Evolutionary conservation across 2,329 filamentous ascomycete genomes (phyloP), one percentile per base, ranked within the genome.

Genomic region (Sarocladium strictum): DNA sequence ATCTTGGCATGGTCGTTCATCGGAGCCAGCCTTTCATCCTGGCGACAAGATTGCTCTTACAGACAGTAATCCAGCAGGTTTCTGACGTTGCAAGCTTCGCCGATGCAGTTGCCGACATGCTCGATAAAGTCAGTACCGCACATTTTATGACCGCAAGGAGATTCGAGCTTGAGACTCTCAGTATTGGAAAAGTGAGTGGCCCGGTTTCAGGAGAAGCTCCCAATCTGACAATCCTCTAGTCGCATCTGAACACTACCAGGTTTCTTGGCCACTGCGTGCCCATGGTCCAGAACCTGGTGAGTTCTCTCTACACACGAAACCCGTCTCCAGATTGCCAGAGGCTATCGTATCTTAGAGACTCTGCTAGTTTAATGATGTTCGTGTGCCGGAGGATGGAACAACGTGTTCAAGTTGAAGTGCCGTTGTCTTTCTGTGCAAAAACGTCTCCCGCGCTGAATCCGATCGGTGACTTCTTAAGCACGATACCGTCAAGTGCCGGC

Each of bases 111-210:
- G 57, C 63, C 29, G 61, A 61, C 3, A 63, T 80, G 4, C 58
- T 66, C 23, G 64, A 67, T 37, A 68, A 65, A 14, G 63, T 76
- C 51, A 62, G 27, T 63, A 60, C n/a, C 71, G 70, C 9, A 24
- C 26, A 27, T 63, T 61, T 76, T 19, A 62, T 59, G 14, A 76
- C 72, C 15, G 66, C 74, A 17, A 72, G 79, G 14, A 72, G 71
- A 45, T 64, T 79, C 1, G 79, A 83, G 62, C 63, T 83, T 17
- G 76, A 80, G 55, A 61, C 81, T 3, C 69, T 81, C 52, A 70
- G 76, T 54, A 71, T 70, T 12, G 79, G 78, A 59, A 79, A 75
- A 70, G 78, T 80, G 61, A 62, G 69, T 53, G 33, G 33, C n/a
- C 11, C 14, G 7, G 19, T 4, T n/a, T 6, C 12, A 21, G n/a